Conservation (phyloP, 1,284 basidiomycete species). For the Ceratobasidium sp. region DNA sequence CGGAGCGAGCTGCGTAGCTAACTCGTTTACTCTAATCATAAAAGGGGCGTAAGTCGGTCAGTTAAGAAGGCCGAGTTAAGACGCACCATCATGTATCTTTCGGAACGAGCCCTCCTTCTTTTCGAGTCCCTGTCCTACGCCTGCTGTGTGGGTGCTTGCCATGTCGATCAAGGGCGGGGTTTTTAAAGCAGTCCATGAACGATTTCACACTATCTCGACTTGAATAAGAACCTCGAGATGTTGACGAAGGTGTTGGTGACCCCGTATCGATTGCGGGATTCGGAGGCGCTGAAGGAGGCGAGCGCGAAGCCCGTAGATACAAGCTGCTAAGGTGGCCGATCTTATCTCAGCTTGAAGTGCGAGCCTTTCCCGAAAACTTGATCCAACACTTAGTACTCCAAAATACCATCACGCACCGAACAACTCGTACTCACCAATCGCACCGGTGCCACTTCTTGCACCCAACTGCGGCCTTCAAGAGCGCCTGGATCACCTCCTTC, state of each 20-base stretch:
- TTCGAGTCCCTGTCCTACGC: slow-evolving; percentile 97
- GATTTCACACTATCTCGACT: slow-evolving; percentile 97
- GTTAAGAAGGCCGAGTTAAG: not conserved
- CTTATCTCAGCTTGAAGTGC: too few species aligned
- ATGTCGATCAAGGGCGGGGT: slow-evolving; percentile 85
- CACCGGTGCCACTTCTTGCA: slow-evolving; percentile 82
- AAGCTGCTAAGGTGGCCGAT: too few species aligned
- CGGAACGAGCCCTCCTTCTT: slow-evolving; percentile 99
- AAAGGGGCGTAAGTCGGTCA: not conserved
- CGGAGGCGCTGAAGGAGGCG: too few species aligned
- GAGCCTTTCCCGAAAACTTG: slow-evolving; percentile 82
- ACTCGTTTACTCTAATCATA: slow-evolving; percentile 93
- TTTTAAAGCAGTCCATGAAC: slow-evolving; percentile 98
- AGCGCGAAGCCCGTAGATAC: too few species aligned
- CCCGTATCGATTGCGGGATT: too few species aligned
- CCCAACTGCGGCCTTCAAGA: slow-evolving; percentile 77
- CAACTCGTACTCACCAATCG: slow-evolving; percentile 74
- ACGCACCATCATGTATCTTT: slow-evolving; percentile 98
- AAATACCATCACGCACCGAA: too few species aligned
- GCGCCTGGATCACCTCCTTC: slow-evolving; percentile 86
- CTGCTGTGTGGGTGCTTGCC: slow-evolving; percentile 94
- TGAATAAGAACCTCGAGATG: slow-evolving; percentile 89
- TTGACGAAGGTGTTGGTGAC: slow-evolving; percentile 68
- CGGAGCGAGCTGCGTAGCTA: slow-evolving; percentile 98
- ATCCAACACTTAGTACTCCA: not conserved